A percentile compares a stretch with the other conserved stretches of the same genome.
phyloP scores from a whole-genome alignment of 2,329 filamentous ascomycete species.

The Exophiala lecanii-corni region DNA sequence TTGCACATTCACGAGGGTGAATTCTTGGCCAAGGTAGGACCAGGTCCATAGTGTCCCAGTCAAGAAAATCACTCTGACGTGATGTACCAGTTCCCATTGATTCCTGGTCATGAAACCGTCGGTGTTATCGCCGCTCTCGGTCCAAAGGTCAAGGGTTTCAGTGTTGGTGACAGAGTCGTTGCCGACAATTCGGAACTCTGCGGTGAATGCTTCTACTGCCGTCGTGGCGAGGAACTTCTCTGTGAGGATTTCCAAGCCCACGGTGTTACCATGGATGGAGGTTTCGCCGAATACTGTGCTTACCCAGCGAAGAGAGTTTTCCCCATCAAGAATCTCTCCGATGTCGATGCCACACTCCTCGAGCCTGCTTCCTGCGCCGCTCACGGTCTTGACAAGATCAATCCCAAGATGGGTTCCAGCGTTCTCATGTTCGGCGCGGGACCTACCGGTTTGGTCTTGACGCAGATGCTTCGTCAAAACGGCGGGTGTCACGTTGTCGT shows the following conservation, averaged over 20 bases:
- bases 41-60: conserved; percentile 2
- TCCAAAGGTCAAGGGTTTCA: conserved; percentile 56
- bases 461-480: conserved; percentile 60
- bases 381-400: conserved; percentile 50
- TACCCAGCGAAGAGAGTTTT: conserved; percentile 52
- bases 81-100: conserved; percentile 54
- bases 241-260: conserved; percentile 67
- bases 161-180: conserved; percentile 60
- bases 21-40: conserved; percentile 52
- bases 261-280: conserved; percentile 57
- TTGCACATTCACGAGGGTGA: conserved; percentile 59
- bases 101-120: conserved; percentile 64
- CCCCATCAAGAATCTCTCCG: conserved; percentile 60
- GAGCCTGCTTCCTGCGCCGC: conserved; percentile 69
- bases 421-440: conserved; percentile 64
- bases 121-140: conserved; percentile 59
- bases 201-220: conserved; percentile 69
- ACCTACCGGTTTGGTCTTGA: conserved; percentile 61
- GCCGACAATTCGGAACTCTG: conserved; percentile 57
- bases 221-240: conserved; percentile 61
- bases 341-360: conserved; percentile 65
- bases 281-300: conserved; percentile 66
- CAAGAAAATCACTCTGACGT: conserved; percentile 5
- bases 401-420: conserved; percentile 58
- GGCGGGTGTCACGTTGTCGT: conserved; percentile 67